These are phyloP conservation scores for Botrytis pseudocinerea DNA, from an alignment of 2,329 filamentous ascomycete genomes.

Conservation along the genomic window DNA sequence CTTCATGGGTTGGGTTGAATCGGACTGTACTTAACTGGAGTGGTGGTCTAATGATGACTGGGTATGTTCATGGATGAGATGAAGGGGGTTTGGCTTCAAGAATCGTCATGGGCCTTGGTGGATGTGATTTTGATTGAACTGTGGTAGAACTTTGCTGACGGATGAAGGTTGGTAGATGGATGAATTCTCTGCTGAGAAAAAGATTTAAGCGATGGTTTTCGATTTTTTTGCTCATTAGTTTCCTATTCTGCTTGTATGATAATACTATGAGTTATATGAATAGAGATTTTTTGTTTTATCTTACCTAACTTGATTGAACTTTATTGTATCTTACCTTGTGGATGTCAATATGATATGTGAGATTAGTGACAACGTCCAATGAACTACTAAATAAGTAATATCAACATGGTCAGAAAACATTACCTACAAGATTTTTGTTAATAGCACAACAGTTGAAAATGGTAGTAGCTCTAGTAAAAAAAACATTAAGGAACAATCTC, in stretches of 20 bases:
- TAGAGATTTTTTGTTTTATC: not conserved
- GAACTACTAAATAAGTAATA: not conserved
- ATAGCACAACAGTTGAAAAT: not conserved
- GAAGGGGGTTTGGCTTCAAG: not conserved
- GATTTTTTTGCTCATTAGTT: not conserved
- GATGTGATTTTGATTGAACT: not conserved
- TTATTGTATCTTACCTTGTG: not conserved
- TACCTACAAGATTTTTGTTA: not conserved
- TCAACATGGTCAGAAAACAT: not conserved
- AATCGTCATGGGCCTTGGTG: not conserved
- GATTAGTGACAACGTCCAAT: not conserved
- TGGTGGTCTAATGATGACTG: not conserved
- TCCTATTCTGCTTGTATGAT: not conserved
- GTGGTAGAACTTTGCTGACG: not conserved
- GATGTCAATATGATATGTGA: not conserved
- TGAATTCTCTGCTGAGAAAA: not conserved
- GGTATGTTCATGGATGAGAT: not conserved
- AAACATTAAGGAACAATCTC: not conserved
- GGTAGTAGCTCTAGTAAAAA: not conserved
- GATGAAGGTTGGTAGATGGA: not conserved
- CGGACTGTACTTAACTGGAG: too few relatives aligned
- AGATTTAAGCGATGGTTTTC: not conserved
- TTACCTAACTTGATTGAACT: not conserved
- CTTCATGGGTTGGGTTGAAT: not conserved
- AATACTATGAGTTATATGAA: conserved; percentile 6